Conservation (phyloP, 129 eudicot genomes). For the Arctium lappa region DNA sequence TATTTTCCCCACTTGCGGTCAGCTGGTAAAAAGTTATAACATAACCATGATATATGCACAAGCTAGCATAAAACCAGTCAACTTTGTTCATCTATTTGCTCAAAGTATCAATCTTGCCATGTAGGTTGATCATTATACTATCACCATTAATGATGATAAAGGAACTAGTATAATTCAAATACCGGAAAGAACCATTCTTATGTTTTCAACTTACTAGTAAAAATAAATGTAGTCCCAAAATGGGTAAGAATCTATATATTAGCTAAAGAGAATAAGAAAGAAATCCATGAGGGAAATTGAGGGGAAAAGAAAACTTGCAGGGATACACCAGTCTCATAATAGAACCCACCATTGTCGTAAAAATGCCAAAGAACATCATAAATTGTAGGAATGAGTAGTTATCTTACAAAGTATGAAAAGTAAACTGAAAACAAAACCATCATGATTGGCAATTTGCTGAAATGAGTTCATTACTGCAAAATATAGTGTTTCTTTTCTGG, state of each 20-base stretch:
- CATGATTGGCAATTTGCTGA: constrained; percentile 1
- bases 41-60: too few species aligned
- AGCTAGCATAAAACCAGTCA: too few species aligned
- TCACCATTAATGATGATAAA: too few species aligned
- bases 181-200: neutral
- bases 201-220: neutral
- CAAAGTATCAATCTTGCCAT: too few species aligned
- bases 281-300: neutral
- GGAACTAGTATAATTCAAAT: too few species aligned
- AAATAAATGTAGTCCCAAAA: neutral
- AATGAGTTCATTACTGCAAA: neutral
- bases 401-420: neutral
- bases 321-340: neutral
- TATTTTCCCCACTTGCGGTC: neutral
- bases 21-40: neutral
- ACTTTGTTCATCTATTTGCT: too few species aligned
- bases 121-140: too few species aligned
- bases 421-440: neutral
- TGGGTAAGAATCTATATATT: neutral
- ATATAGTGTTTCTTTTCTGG: neutral
- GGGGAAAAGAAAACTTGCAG: neutral
- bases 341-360: neutral
- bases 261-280: too few species aligned
- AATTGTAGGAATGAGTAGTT: neutral
- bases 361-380: neutral